Percentiles rank a stretch among this genome's conserved stretches.
Conservation (phyloP, 2,329 filamentous ascomycete species). For the Aspergillus sp. region DNA sequence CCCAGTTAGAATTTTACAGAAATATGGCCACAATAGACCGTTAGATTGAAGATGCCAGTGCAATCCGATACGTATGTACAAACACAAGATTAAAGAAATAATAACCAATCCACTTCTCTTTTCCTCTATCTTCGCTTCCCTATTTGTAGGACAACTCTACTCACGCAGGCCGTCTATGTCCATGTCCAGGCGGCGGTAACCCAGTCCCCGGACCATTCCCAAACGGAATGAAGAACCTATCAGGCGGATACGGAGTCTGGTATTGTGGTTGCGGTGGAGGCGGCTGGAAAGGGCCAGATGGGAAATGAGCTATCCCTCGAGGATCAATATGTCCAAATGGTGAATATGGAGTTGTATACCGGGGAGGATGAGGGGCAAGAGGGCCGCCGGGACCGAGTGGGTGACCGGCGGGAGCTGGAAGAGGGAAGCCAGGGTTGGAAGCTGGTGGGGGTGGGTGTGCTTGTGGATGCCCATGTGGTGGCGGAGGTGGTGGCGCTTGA, state of each 20-base stretch:
- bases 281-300: slow-evolving; percentile 12
- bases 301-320: slow-evolving; percentile 14
- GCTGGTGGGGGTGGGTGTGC: not conserved
- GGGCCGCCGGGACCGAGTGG: slow-evolving; percentile 5
- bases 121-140: too few species aligned
- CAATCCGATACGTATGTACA: too few species aligned
- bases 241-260: slow-evolving; percentile 17
- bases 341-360: slow-evolving; percentile 8
- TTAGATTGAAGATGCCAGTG: too few species aligned
- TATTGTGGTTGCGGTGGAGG: slow-evolving; percentile 15
- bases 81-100: too few species aligned
- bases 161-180: slow-evolving; percentile 11
- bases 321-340: slow-evolving; percentile 27
- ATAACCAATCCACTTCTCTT: not conserved
- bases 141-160: not conserved
- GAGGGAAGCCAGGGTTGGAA: not conserved
- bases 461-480: not conserved
- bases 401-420: not conserved
- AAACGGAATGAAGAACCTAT: slow-evolving; percentile 15
- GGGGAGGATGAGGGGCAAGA: slow-evolving; percentile 9
- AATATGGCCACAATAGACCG: too few species aligned
- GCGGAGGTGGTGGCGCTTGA: not conserved
- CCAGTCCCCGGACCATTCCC: slow-evolving; percentile 7
- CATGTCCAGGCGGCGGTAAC: slow-evolving; percentile 13
- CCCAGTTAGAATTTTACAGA: too few species aligned